phyloP scores from a whole-genome alignment of 139 green algal genomes.

The Coelastrella sp. region DNA sequence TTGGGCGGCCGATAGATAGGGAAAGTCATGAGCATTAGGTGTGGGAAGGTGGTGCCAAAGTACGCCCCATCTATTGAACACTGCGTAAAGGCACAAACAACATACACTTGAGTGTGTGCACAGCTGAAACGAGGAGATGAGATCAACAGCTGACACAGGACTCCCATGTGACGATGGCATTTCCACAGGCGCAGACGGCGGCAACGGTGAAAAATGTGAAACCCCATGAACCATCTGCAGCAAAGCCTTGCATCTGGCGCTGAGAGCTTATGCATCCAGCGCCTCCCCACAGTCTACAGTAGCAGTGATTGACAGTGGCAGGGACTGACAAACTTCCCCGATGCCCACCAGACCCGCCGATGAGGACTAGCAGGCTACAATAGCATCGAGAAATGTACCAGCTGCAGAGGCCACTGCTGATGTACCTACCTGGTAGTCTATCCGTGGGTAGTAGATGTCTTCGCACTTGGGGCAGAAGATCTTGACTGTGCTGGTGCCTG shows the following conservation, averaged over 20 bases:
- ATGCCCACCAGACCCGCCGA: too few relatives aligned
- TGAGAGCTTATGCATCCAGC: too few relatives aligned
- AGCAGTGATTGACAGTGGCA: too few relatives aligned
- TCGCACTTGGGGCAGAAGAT: conserved; percentile 96
- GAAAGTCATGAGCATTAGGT: conserved; percentile 97
- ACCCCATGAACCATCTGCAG: too few relatives aligned
- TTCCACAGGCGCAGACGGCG: too few relatives aligned
- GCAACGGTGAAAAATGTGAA: too few relatives aligned
- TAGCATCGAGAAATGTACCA: background rate
- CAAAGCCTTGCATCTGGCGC: too few relatives aligned
- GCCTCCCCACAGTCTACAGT: too few relatives aligned
- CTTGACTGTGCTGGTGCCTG: conserved; percentile 92
- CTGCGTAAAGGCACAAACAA: conserved; percentile 42
- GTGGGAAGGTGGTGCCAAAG: conserved; percentile 97
- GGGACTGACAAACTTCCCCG: too few relatives aligned
- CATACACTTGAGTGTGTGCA: background rate
- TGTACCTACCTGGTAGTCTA: conserved; percentile 63
- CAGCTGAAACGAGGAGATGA: background rate
- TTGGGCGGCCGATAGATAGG: conserved; percentile 75
- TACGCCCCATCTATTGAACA: conserved; percentile 93
- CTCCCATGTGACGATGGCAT: too few relatives aligned
- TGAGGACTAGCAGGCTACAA: background rate
- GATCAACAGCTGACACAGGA: background rate
- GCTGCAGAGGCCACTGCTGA: background rate
- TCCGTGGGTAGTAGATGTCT: conserved; percentile 95